Evolutionary conservation across 352 stramenopile genomes (phyloP), one percentile per base, ranked within the genome.

Genomic region (Pythium dissotocum): DNA sequence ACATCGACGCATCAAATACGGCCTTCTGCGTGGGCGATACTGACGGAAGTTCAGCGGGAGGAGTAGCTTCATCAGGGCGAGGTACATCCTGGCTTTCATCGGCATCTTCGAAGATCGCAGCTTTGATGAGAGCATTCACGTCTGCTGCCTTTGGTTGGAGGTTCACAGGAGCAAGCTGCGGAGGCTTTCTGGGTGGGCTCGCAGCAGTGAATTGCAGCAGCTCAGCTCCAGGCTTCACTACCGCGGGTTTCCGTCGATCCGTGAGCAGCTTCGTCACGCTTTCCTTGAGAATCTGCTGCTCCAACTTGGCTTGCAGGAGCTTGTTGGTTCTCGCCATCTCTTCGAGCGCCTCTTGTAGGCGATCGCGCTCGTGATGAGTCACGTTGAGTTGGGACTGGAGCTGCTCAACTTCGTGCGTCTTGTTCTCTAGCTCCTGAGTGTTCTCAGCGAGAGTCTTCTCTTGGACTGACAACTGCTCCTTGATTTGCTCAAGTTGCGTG

Each of bases 281-380:
- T 53, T 89, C 75, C 55, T 88, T 87, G 14, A 92, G 26, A 63
- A 92, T 89, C 56, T 89, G 84, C 42, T 90, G 76, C 66, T 90
- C 80, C 6, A 92, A 64, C 49, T 84, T 88, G 1, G 64, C 58
- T 52, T 84, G 85, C 32, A 92, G 58, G 16, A 88, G 63, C 40
- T 84, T 87, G 67, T 92, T 90, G 3, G 80, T 89, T 9, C 82
- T 64, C 13, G 76, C 69, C 21, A 90, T 73, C 26, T 74, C 86
- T 64, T 90, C 84, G 4, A 89, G 59, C 0, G 75, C 71, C 32
- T 77, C 72, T 28, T 69, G 72, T 6, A 90, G 60, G 14, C 65
- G 64, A 5, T 70, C 62, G 35, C 74, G 77, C 32, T 85, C 78
- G 4, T 42, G 44, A 33, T 68, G 51, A 4, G 84, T 78, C 21